Base-by-base conservation (phyloP, 352 stramenopile genomes). In the Globisporangium solare region DNA sequence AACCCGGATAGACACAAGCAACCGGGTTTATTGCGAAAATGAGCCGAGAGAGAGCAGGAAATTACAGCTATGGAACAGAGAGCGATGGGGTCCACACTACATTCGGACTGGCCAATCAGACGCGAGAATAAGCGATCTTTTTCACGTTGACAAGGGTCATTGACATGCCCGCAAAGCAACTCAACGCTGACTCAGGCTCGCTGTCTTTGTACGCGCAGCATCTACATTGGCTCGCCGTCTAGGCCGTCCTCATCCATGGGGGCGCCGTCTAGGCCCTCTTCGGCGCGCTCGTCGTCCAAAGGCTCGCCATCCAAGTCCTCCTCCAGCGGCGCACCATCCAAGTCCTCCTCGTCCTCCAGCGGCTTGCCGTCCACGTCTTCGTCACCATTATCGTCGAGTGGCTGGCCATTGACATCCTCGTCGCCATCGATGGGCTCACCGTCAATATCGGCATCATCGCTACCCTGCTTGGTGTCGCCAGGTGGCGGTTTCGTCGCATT, bases 321-420 rank as follows among this genome's bases (percentile, higher is more conserved):
- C 11, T 64, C 63, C 0, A 75, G 31, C 20, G 64, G 64, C n/a
- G 61, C 56, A 31, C 64, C 68, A 42, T 74, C 62, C 49, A 64
- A 22, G 15, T 68, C 61, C 12, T 56, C 54, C 6, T 68, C 64
- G n/a, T 74, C 54, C 15, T 56, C 64, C 14, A 79, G 42, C 22
- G 69, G 66, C 42, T 76, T 72, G 27, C 70, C 74, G 64, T 83
- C 71, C n/a, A 85, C n/a, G n/a, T 69, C 59, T 2, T 71, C 60
- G 3, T 69, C 60, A 4, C 14, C 42, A 14, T 51, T 20, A 6
- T 45, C 48, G 6, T 57, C 56, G 13, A 64, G 13, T 12, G 52
- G 47, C 21, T 61, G 52, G 21, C 52, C 59, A 53, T 61, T 56
- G 4, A 64, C 6, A 52, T 60, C 56, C 12, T 64, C 58, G 13